Evolutionary conservation across 331 rosid genomes (phyloP).

Genomic region (Phaseolus coccineus): DNA sequence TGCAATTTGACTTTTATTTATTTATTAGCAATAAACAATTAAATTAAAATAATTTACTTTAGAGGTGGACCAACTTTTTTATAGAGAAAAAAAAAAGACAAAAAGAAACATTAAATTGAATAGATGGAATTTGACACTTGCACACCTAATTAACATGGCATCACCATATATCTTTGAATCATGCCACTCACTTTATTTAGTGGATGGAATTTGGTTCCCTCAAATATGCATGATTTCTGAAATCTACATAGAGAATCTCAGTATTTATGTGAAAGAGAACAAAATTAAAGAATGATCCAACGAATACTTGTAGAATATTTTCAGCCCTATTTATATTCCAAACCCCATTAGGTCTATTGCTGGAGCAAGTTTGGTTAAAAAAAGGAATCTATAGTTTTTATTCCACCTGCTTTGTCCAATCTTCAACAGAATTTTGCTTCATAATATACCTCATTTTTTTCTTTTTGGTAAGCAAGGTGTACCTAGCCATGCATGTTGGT

Average conservation of each 20-base stretch:
- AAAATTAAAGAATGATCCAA: neutral
- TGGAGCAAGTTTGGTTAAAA: neutral
- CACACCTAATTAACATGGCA: neutral
- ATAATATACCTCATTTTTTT: neutral
- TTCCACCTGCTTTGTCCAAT: neutral
- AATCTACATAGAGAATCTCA: neutral
- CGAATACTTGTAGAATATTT: neutral
- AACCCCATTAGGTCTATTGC: neutral
- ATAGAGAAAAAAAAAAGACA: too few species aligned
- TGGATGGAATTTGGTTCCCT: slow-evolving; percentile 13
- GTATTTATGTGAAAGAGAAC: neutral
- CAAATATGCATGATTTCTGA: neutral
- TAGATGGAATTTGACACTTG: neutral
- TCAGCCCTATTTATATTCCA: neutral
- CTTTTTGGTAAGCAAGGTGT: too few species aligned
- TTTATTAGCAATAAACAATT: too few species aligned
- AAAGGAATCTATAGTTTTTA: neutral
- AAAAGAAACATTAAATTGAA: too few species aligned
- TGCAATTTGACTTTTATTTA: neutral
- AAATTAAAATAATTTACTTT: too few species aligned
- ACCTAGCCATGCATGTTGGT: neutral
- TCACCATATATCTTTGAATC: neutral
- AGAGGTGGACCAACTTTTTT: too few species aligned
- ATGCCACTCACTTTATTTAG: neutral
- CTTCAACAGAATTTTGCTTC: neutral